Evolutionary conservation across 75 land plant genomes (phyloP).

Genomic region (Azolla pinnata): DNA sequence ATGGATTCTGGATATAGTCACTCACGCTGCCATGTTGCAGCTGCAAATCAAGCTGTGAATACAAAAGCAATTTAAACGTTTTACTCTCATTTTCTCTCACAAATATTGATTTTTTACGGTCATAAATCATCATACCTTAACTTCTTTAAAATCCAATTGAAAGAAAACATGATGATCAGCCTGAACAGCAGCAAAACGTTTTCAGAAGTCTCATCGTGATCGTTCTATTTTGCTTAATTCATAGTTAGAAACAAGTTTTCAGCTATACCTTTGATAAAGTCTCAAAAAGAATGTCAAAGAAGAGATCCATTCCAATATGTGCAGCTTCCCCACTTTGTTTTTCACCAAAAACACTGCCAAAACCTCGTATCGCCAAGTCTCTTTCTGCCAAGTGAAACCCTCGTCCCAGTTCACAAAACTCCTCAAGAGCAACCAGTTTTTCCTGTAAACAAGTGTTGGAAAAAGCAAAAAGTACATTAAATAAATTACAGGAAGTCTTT

Average conservation of each 20-base stretch:
- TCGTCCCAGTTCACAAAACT: slow-evolving; percentile 81
- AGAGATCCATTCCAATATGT: slow-evolving; percentile 94
- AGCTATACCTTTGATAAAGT: slow-evolving; percentile 74
- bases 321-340: slow-evolving; percentile 94
- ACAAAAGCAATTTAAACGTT: neutral
- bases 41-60: slow-evolving; percentile 56
- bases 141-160: slow-evolving; percentile 18
- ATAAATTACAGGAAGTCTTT: neutral
- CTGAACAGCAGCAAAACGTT: too few species aligned
- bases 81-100: neutral
- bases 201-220: too few species aligned
- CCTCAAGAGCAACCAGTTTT: slow-evolving; percentile 83
- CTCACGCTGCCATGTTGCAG: slow-evolving; percentile 50
- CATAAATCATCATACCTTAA: slow-evolving; percentile 17
- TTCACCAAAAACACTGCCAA: slow-evolving; percentile 97
- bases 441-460: too few species aligned
- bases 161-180: slow-evolving; percentile 26
- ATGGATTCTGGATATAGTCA: slow-evolving; percentile 67
- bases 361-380: slow-evolving; percentile 95
- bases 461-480: neutral
- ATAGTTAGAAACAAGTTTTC: neutral
- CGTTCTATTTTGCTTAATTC: too few species aligned
- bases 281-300: slow-evolving; percentile 94
- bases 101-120: too few species aligned
- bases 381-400: slow-evolving; percentile 94